These are phyloP conservation scores for Lithospermum erythrorhizon DNA, from an alignment of 257 asterid genomes.

Conservation along the genomic window DNA sequence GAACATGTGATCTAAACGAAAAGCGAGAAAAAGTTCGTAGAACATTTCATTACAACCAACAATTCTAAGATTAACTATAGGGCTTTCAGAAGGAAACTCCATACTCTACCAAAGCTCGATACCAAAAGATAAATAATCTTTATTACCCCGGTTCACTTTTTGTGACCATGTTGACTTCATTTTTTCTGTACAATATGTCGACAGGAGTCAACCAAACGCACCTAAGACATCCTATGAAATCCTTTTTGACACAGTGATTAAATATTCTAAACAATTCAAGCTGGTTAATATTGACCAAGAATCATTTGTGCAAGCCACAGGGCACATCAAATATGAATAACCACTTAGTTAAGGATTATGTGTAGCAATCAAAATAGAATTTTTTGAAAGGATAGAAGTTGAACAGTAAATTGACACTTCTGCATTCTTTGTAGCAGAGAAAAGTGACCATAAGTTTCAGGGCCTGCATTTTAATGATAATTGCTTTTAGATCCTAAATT, in stretches of 20 bases:
- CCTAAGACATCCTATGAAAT: not conserved
- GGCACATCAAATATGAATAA: not conserved
- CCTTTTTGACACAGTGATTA: not conserved
- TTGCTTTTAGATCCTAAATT: too few species aligned
- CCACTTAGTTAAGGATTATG: not conserved
- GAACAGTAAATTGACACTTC: not conserved
- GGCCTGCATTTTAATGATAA: too few species aligned
- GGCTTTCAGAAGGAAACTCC: not conserved
- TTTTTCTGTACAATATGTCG: not conserved
- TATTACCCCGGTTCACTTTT: not conserved
- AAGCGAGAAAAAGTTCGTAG: slow-evolving; percentile 10
- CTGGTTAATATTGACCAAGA: not conserved
- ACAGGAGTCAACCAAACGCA: not conserved
- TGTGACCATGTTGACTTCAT: not conserved
- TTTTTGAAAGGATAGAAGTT: not conserved
- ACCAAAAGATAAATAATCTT: not conserved
- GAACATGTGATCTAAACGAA: slow-evolving; percentile 14
- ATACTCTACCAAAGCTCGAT: too few species aligned
- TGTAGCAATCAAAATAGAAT: not conserved
- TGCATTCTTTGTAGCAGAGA: too few species aligned
- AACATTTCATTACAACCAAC: slow-evolving; percentile 1
- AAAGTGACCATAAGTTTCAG: too few species aligned
- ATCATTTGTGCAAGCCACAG: too few species aligned
- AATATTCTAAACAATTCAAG: not conserved
- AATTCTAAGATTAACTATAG: slow-evolving; percentile 6